Evolutionary conservation across 768 basidiomycete species (phyloP), one percentile per base, ranked within the genome.

Genomic region (Russula ochroleuca): DNA sequence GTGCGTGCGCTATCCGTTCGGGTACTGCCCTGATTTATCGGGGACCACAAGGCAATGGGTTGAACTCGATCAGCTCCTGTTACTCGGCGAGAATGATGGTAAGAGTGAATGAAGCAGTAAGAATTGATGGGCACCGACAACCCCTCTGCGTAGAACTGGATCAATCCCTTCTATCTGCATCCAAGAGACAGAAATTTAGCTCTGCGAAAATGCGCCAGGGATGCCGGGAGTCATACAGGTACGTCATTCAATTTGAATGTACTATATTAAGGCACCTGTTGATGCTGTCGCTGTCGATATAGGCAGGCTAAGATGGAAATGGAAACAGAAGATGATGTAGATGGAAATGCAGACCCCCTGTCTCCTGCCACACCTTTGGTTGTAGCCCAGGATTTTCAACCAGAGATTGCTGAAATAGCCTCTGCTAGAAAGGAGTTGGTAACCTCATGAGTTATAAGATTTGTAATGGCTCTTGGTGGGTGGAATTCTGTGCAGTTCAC

Each of bases 51-150:
- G 90, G 90, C 80, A 84, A 75, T 87, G 81, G 78, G 77, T 92
- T 4, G 71, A 77, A 3, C 64, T 77, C 15, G 81, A 80, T 33
- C 80, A 80, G 61, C 74, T 96, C n/a, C 76, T 81, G 51, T 69
- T 84, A 61, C 77, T 96, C 2, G 88, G 87, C 5, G 91, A 91
- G 68, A 79, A 85, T 70, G 72, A 81, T 67, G 80, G 92, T 93
- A 69, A 73, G 83, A 62, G 14, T n/a, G 21, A 56, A 21, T 25
- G 28, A 19, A 52, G 52, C 40, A 37, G 6, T 47, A 47, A 28
- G 25, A 14, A 50, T 28, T 21, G 17, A 43, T 48, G 57, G 5
- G 21, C 37, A 37, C 31, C 35, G 48, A 45, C 31, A 37, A 41
- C 23, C 21, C 45, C 9, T n/a, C 59, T 41, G 57, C 61, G n/a